Evolutionary conservation across 768 basidiomycete genomes (phyloP).

Genomic region (Panus rudis): DNA sequence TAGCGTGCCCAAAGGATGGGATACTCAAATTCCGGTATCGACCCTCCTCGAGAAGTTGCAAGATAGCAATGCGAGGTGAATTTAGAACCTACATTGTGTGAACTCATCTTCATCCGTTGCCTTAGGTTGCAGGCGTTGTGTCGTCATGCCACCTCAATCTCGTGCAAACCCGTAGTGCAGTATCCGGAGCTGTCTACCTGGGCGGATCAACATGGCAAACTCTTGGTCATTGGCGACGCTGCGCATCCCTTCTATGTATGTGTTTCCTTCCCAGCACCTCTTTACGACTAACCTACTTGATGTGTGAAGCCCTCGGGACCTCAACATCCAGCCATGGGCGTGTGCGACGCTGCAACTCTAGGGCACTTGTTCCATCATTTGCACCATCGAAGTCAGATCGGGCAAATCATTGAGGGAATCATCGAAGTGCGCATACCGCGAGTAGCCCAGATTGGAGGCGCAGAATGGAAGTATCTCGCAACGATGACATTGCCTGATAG

Average conservation of each 20-base stretch:
- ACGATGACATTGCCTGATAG: conserved; percentile 18
- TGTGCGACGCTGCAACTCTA: conserved; percentile 27
- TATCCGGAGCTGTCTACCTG: not conserved
- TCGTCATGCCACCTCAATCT: not conserved
- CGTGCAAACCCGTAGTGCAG: not conserved
- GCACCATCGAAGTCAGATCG: conserved; percentile 19
- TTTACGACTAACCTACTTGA: not conserved
- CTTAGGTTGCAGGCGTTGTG: too few species aligned
- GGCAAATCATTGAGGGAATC: conserved; percentile 19
- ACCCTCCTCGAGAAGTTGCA: too few species aligned
- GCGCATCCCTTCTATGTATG: conserved; percentile 26
- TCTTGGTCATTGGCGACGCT: conserved; percentile 25
- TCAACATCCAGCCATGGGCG: conserved; percentile 18
- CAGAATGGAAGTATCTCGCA: conserved; percentile 13
- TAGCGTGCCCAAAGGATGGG: too few species aligned
- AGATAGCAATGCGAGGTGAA: too few species aligned
- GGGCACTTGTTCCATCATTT: conserved; percentile 27
- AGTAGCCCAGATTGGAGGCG: conserved; percentile 13
- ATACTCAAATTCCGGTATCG: too few species aligned
- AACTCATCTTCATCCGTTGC: too few species aligned
- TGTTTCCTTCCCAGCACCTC: not conserved
- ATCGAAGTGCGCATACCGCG: conserved; percentile 19
- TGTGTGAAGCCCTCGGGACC: conserved; percentile 8
- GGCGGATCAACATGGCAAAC: not conserved
- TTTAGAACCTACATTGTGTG: too few species aligned